phyloP scores from a whole-genome alignment of 2,329 filamentous ascomycete genomes.

The Cladosporium sp. region DNA sequence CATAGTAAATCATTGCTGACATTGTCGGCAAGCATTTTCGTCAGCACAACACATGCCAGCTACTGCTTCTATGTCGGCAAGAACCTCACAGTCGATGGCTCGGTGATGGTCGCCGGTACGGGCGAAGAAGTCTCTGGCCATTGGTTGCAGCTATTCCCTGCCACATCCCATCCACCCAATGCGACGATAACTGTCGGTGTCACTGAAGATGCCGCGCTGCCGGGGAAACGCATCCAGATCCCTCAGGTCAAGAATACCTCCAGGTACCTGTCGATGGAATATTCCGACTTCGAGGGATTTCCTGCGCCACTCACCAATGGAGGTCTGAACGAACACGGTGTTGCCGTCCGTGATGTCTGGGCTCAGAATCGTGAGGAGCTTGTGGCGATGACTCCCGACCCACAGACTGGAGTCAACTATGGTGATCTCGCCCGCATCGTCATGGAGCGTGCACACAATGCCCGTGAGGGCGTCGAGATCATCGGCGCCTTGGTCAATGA shows the following conservation, averaged over 20 bases:
- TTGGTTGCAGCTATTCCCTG: conserved; percentile 51
- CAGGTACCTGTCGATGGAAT: conserved; percentile 43
- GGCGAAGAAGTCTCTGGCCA: conserved; percentile 53
- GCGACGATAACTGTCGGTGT: conserved; percentile 49
- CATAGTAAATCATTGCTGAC: neutral
- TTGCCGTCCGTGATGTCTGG: conserved; percentile 48
- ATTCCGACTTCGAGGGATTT: conserved; percentile 46
- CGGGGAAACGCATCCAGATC: conserved; percentile 40
- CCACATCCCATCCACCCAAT: conserved; percentile 44
- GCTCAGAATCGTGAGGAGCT: conserved; percentile 45
- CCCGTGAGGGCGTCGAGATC: conserved; percentile 47
- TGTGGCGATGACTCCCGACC: conserved; percentile 45
- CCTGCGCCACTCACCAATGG: conserved; percentile 49
- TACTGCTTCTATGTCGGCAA: conserved; percentile 54
- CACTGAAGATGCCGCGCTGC: conserved; percentile 43
- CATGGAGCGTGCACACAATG: conserved; percentile 45
- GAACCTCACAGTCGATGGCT: conserved; percentile 46
- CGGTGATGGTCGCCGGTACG: conserved; percentile 50
- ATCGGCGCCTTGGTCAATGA: conserved; percentile 44
- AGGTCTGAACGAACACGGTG: conserved; percentile 47
- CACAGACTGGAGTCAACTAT: conserved; percentile 47
- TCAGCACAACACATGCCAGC: conserved; percentile 39
- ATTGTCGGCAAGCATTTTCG: neutral
- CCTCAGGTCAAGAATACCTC: conserved; percentile 40
- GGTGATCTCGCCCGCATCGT: conserved; percentile 46